Conservation (phyloP, 192 early-diverging fungal species). For the Chytriomyces sp. region DNA sequence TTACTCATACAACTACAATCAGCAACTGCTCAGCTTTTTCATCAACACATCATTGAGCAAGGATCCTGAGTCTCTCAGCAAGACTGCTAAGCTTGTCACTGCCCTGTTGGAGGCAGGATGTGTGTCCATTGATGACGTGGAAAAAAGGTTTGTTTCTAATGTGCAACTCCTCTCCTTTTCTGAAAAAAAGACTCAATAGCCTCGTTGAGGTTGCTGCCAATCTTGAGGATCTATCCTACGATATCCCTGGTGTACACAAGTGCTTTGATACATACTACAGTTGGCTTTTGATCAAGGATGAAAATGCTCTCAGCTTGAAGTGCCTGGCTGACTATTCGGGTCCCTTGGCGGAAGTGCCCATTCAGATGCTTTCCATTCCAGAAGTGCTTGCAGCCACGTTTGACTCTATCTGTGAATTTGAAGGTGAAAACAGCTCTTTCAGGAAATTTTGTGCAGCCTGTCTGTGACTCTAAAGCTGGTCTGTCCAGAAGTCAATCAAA, state of each 20-base stretch:
- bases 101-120: slow-evolving; percentile 45
- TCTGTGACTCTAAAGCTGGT: slow-evolving; percentile 35
- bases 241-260: slow-evolving; percentile 69
- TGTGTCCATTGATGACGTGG: slow-evolving; percentile 49
- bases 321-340: slow-evolving; percentile 33
- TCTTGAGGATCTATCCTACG: slow-evolving; percentile 72
- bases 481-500: slow-evolving; percentile 34
- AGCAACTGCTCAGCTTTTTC: slow-evolving; percentile 53
- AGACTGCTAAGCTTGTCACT: slow-evolving; percentile 31
- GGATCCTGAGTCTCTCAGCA: slow-evolving; percentile 32
- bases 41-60: slow-evolving; percentile 48
- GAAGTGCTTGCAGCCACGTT: slow-evolving; percentile 36
- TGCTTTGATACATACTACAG: slow-evolving; percentile 54
- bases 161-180: neutral
- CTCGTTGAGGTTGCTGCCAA: slow-evolving; percentile 59
- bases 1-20: slow-evolving; percentile 57
- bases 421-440: slow-evolving; percentile 23
- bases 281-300: slow-evolving; percentile 52
- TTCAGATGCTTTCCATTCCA: slow-evolving; percentile 33
- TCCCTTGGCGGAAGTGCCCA: slow-evolving; percentile 23
- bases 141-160: slow-evolving; percentile 18
- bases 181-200: no score
- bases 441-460: slow-evolving; percentile 10
- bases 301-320: slow-evolving; percentile 51
- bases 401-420: slow-evolving; percentile 10